Conservation (phyloP, 139 green algal genomes). For the Volvox reticuliferus region DNA sequence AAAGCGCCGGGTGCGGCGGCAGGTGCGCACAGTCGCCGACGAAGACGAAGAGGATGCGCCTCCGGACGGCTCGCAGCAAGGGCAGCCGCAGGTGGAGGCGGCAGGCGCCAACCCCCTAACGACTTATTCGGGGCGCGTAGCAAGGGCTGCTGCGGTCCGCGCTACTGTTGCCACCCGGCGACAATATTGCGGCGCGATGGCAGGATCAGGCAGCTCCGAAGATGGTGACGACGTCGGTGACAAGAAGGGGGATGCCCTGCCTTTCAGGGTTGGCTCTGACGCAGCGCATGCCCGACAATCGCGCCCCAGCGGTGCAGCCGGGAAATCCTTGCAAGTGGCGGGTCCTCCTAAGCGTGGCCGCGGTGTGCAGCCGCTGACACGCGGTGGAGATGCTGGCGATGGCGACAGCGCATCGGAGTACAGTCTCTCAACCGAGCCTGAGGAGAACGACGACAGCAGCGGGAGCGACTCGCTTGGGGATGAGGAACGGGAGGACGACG, state of each 20-base stretch:
- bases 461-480: not conserved
- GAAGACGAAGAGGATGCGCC: not conserved
- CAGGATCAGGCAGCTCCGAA: too few relatives aligned
- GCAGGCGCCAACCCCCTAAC: too few relatives aligned
- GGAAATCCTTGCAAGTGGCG: not conserved
- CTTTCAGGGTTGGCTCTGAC: too few relatives aligned
- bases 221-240: not conserved
- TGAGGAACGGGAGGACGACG: slow-evolving; percentile 10
- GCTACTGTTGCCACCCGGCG: not conserved
- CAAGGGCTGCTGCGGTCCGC: not conserved
- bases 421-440: not conserved
- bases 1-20: not conserved
- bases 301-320: not conserved
- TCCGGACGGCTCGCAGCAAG: not conserved
- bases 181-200: not conserved
- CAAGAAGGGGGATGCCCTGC: too few relatives aligned
- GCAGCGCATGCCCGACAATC: too few relatives aligned
- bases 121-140: not conserved
- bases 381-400: not conserved
- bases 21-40: not conserved
- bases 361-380: not conserved
- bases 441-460: not conserved
- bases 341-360: not conserved
- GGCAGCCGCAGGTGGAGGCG: not conserved
- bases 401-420: not conserved